These are phyloP conservation scores for apple (Malus domestica) DNA, from an alignment of 306 rosid genomes.

Conservation along the genomic window ASM211411v1 NC_041801.1:1143001-1143500, in stretches of 20 bases:
- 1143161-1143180: slow-evolving; percentile 69
- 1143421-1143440: slow-evolving; percentile 86
- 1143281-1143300: not conserved
- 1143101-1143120: slow-evolving; percentile 88
- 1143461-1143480: slow-evolving; percentile 76
- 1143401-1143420: slow-evolving; percentile 78
- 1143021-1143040: slow-evolving; percentile 6
- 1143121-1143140: slow-evolving; percentile 96
- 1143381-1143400: slow-evolving; percentile 83
- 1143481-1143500: slow-evolving; percentile 37
- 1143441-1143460: slow-evolving; percentile 74
- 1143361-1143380: slow-evolving; percentile 38
- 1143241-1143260: not conserved
- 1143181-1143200: slow-evolving; percentile 14
- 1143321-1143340: slow-evolving; percentile 1
- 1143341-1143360: slow-evolving; percentile 7
- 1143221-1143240: not conserved
- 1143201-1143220: slow-evolving; percentile 12
- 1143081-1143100: slow-evolving; percentile 97
- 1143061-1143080: slow-evolving; percentile 87
- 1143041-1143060: slow-evolving; percentile 23
- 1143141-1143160: slow-evolving; percentile 67
- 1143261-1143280: not conserved
- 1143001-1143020: not conserved
- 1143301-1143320: not conserved